Percentiles rank a stretch among this genome's conserved stretches.
phyloP scores from a whole-genome alignment of 257 asterid species.

The Solanum chmielewskii region DNA sequence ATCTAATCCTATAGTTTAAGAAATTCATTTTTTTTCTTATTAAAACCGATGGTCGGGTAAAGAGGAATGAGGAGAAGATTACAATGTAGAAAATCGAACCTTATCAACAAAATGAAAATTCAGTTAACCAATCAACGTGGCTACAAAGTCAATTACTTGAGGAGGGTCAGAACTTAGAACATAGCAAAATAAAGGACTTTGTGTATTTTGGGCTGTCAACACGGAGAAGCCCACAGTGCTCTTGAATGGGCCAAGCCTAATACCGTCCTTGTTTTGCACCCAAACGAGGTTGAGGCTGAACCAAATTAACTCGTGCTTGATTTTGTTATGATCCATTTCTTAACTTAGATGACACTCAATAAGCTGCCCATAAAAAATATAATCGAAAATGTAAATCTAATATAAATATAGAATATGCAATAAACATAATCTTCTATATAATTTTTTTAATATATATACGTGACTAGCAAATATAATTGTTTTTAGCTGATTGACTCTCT shows the following conservation, averaged over 20 bases:
- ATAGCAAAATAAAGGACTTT: neutral
- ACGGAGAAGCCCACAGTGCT: neutral
- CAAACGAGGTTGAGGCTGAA: neutral
- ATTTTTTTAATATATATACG: neutral
- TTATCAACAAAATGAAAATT: rapidly evolving
- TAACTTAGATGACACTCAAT: too few species aligned
- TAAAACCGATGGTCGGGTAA: rapidly evolving
- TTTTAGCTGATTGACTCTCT: neutral
- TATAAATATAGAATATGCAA: neutral
- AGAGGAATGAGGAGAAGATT: too few species aligned
- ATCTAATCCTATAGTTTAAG: neutral
- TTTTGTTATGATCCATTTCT: neutral
- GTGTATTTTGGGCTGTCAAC: neutral
- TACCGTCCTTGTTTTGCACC: neutral
- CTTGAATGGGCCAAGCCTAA: neutral
- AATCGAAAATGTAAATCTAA: too few species aligned
- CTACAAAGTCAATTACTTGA: neutral
- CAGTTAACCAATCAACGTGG: too few species aligned
- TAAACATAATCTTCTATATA: neutral
- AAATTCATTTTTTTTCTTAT: too few species aligned
- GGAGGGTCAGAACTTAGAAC: neutral
- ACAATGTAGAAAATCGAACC: too few species aligned
- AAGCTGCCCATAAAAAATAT: too few species aligned
- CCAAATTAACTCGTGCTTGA: neutral
- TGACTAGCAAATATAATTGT: neutral